These are phyloP conservation scores for Hymenoscyphus repandus DNA, from an alignment of 2,329 filamentous ascomycete genomes.

Conservation along the genomic window DNA sequence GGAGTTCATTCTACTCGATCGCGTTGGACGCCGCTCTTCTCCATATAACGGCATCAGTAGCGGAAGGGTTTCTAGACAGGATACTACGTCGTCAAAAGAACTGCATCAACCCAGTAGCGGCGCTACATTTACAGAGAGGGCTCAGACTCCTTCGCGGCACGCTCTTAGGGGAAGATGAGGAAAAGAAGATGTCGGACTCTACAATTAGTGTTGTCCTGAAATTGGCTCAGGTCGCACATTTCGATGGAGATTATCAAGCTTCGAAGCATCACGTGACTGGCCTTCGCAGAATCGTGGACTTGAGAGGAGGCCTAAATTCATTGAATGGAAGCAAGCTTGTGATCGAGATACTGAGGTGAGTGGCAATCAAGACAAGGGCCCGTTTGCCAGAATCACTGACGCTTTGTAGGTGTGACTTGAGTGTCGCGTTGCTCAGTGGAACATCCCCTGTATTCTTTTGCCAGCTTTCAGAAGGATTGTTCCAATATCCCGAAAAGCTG, in stretches of 20 bases:
- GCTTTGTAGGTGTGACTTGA: too few species aligned
- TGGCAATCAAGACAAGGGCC: not conserved
- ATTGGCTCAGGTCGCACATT: constrained; percentile 31
- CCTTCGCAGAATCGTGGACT: constrained; percentile 33
- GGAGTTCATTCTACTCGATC: constrained; percentile 29
- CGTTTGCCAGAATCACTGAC: not conserved
- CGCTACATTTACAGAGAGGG: constrained; percentile 28
- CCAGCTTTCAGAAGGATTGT: not conserved
- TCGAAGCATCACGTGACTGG: constrained; percentile 34
- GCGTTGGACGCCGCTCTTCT: constrained; percentile 31
- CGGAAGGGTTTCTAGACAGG: constrained; percentile 30
- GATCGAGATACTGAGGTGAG: constrained; percentile 4
- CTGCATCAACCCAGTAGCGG: constrained; percentile 10
- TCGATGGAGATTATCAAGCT: constrained; percentile 26
- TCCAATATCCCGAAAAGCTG: not conserved
- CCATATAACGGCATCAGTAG: constrained; percentile 32
- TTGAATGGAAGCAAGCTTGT: constrained; percentile 25
- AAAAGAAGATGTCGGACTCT: constrained; percentile 27
- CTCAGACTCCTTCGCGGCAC: constrained; percentile 31
- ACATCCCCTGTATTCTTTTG: too few species aligned
- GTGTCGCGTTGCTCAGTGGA: too few species aligned
- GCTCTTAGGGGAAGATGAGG: constrained; percentile 19
- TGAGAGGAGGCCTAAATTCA: constrained; percentile 33
- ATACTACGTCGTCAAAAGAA: constrained; percentile 13
- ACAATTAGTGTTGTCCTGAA: constrained; percentile 32